Evolutionary conservation across 441 rosid species (phyloP).

Genomic region (Adansonia rubrostipa): DNA sequence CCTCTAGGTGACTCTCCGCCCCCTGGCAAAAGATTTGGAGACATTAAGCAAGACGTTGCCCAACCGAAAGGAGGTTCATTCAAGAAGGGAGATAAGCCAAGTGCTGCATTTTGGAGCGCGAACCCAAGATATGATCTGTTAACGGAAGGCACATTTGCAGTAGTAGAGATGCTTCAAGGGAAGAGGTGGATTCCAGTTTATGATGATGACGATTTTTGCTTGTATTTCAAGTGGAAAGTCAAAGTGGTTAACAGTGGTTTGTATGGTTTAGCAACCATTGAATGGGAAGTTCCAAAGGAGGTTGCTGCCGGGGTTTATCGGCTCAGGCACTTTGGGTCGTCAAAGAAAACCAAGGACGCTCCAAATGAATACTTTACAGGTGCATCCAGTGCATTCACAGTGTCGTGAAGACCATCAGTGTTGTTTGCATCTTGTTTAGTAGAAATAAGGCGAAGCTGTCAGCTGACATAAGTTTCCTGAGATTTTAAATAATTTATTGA

Average conservation of each 20-base stretch:
- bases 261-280: constrained; percentile 48
- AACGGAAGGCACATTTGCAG: constrained; percentile 64
- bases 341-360: constrained; percentile 38
- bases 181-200: constrained; percentile 50
- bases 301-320: constrained; percentile 47
- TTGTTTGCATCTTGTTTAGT: constrained; percentile 9
- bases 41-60: constrained; percentile 46
- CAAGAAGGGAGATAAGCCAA: constrained; percentile 44
- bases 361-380: constrained; percentile 50
- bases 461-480: neutral
- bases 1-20: constrained; percentile 52
- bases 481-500: constrained; percentile 18
- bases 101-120: constrained; percentile 58
- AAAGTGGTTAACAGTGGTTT: constrained; percentile 33
- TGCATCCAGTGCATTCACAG: constrained; percentile 54
- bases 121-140: constrained; percentile 61
- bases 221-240: constrained; percentile 51
- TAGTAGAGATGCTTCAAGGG: constrained; percentile 54
- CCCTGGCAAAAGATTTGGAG: constrained; percentile 47
- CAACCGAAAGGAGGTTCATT: constrained; percentile 41
- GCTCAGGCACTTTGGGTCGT: constrained; percentile 60
- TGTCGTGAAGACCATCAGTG: constrained; percentile 29
- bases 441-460: constrained; percentile 28
- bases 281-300: constrained; percentile 53
- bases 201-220: constrained; percentile 65